These are phyloP conservation scores for Chlorella sp. DNA, from an alignment of 139 green algal species.

Conservation along the genomic window DNA sequence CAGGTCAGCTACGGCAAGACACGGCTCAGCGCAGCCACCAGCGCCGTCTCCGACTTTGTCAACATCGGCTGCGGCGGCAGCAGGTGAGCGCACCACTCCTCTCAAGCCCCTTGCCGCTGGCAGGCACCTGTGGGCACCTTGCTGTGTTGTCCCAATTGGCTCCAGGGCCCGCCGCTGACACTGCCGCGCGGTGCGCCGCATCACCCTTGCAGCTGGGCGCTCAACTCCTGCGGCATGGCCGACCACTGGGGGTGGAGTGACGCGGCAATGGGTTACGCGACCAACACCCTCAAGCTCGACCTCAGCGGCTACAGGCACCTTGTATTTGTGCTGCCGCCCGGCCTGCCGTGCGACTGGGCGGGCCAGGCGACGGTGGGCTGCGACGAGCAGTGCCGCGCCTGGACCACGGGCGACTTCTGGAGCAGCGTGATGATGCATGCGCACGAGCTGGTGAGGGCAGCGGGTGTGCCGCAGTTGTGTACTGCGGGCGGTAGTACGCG, in stretches of 20 bases:
- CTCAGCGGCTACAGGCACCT: neutral
- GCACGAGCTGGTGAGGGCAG: neutral
- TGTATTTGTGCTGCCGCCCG: slow-evolving; percentile 29
- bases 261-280: slow-evolving; percentile 18
- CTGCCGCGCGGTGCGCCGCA: neutral
- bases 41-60: neutral
- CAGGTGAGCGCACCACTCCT: too few relatives aligned
- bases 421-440: too few relatives aligned
- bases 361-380: slow-evolving; percentile 41
- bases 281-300: slow-evolving; percentile 4
- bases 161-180: neutral
- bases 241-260: neutral
- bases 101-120: too few relatives aligned
- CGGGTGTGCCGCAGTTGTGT: too few relatives aligned
- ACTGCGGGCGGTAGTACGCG: too few relatives aligned
- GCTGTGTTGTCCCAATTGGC: too few relatives aligned
- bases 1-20: slow-evolving; percentile 18
- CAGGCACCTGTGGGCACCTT: too few relatives aligned
- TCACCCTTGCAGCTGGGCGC: neutral
- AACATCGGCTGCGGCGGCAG: slow-evolving; percentile 20
- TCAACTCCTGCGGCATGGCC: neutral
- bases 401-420: slow-evolving; percentile 26
- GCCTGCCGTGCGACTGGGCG: slow-evolving; percentile 31
- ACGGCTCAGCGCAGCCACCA: slow-evolving; percentile 3
- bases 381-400: slow-evolving; percentile 22